Evolutionary conservation across 768 basidiomycete genomes (phyloP).

Genomic region (Tulasnella sp.): DNA sequence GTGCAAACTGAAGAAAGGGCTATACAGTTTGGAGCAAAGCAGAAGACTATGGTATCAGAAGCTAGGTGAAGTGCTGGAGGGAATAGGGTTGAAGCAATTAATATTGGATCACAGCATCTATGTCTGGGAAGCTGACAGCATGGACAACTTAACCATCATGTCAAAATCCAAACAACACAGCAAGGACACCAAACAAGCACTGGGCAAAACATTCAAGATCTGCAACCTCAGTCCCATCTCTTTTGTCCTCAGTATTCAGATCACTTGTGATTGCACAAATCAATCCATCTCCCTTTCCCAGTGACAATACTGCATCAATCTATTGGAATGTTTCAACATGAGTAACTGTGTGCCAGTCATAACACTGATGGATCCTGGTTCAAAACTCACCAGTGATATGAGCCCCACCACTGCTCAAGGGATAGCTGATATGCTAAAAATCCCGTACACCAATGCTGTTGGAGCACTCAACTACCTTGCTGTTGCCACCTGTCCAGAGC

Average conservation of each 20-base stretch:
- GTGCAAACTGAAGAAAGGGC: constrained; percentile 12
- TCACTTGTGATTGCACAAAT: constrained; percentile 16
- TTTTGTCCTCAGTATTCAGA: constrained; percentile 20
- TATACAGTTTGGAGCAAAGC: constrained; percentile 25
- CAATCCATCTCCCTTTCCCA: constrained; percentile 16
- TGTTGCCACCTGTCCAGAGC: background rate
- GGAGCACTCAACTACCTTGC: constrained; percentile 3
- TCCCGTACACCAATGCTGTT: background rate
- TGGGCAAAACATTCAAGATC: background rate
- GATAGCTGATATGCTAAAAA: background rate
- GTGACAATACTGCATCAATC: constrained; percentile 18
- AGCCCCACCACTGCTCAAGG: constrained; percentile 23
- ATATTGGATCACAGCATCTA: background rate
- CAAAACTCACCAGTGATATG: constrained; percentile 25
- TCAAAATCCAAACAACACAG: background rate
- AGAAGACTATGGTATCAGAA: constrained; percentile 18
- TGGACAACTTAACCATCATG: constrained; percentile 10
- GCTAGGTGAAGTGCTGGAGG: background rate
- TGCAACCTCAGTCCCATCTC: constrained; percentile 2
- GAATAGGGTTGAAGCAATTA: background rate
- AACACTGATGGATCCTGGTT: constrained; percentile 19
- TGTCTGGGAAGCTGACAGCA: constrained; percentile 19
- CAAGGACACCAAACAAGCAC: constrained; percentile 15
- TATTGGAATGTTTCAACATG: constrained; percentile 15
- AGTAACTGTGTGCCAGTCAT: constrained; percentile 10